These are phyloP conservation scores for Lipomyces yarrowii DNA, from an alignment of 1,139 yeast genomes.

Conservation along the genomic window DNA sequence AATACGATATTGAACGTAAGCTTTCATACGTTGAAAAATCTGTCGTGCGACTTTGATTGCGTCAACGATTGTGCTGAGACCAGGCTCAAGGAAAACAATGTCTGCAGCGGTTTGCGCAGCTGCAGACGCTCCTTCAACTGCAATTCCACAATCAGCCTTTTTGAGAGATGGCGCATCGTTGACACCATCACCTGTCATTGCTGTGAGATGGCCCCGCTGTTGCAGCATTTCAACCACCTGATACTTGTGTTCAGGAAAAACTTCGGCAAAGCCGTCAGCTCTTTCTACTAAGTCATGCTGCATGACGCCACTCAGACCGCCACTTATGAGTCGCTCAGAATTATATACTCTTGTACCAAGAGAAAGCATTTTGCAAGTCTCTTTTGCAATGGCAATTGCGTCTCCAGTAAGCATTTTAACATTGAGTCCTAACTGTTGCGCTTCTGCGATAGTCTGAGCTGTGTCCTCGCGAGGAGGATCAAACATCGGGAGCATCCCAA, in stretches of 20 bases:
- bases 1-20: slow-evolving; percentile 94
- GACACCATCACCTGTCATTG: slow-evolving; percentile 99
- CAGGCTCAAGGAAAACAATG: slow-evolving; percentile 94
- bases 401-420: slow-evolving; percentile 74
- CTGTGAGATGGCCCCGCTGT: slow-evolving; percentile 92
- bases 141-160: slow-evolving; percentile 97
- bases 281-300: slow-evolving; percentile 75
- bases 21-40: slow-evolving; percentile 98
- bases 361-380: slow-evolving; percentile 69
- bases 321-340: slow-evolving; percentile 71
- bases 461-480: slow-evolving; percentile 76
- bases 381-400: slow-evolving; percentile 74
- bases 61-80: slow-evolving; percentile 64
- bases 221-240: slow-evolving; percentile 88
- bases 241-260: slow-evolving; percentile 89
- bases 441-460: slow-evolving; percentile 66
- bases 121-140: slow-evolving; percentile 96
- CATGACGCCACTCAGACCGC: slow-evolving; percentile 71
- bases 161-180: slow-evolving; percentile 95
- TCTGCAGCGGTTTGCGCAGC: slow-evolving; percentile 97
- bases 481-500: slow-evolving; percentile 72
- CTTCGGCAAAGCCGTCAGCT: slow-evolving; percentile 80
- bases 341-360: slow-evolving; percentile 69
- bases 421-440: slow-evolving; percentile 63
- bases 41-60: slow-evolving; percentile 93